Evolutionary conservation across 768 basidiomycete species (phyloP).

Genomic region (Daedaleopsis nitida): DNA sequence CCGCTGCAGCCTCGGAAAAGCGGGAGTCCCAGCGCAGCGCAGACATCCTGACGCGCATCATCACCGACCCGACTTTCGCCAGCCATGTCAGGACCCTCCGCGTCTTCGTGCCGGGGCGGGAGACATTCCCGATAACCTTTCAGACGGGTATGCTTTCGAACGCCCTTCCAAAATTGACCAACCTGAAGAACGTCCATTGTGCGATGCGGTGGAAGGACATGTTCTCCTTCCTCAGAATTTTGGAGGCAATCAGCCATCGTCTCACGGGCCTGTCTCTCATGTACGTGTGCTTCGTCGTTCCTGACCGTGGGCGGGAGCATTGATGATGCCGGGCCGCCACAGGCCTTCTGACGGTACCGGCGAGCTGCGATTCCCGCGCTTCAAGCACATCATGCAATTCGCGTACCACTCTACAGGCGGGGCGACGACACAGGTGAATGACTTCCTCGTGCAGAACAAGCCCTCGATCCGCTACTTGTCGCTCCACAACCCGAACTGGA

Average conservation of each 20-base stretch:
- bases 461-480: conserved; percentile 53
- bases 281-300: conserved; percentile 18
- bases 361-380: conserved; percentile 30
- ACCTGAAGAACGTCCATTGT: conserved; percentile 61
- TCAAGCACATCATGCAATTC: conserved; percentile 56
- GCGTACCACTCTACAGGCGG: conserved; percentile 52
- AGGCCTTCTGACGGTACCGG: conserved; percentile 32
- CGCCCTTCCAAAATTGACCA: conserved; percentile 62
- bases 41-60: conserved; percentile 68
- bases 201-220: conserved; percentile 59
- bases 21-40: conserved; percentile 67
- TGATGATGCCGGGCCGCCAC: neutral
- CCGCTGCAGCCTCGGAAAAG: conserved; percentile 41
- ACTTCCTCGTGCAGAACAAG: conserved; percentile 56
- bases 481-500: conserved; percentile 57
- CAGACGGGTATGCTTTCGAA: conserved; percentile 74
- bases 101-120: conserved; percentile 57
- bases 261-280: conserved; percentile 57
- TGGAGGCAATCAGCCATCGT: conserved; percentile 53
- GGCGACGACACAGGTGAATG: conserved; percentile 39
- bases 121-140: conserved; percentile 56
- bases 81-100: conserved; percentile 56
- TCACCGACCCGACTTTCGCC: conserved; percentile 61
- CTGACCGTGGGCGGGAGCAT: neutral
- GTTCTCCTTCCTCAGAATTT: conserved; percentile 49